A percentile compares a stretch with the other conserved stretches of the same genome.
Conservation (phyloP, 179 eudicot species). For the Drosera spatulata region DNA sequence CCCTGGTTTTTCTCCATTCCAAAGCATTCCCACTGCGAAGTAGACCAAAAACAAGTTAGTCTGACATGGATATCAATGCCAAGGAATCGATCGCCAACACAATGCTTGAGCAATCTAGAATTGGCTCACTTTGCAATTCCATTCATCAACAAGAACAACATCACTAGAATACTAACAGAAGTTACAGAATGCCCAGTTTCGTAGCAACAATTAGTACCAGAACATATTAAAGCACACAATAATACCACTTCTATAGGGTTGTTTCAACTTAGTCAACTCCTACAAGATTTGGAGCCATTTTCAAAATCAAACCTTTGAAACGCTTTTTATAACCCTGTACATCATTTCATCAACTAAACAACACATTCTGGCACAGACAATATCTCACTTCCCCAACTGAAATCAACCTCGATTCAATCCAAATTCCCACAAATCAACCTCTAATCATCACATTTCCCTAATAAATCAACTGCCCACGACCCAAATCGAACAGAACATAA, state of each 20-base stretch:
- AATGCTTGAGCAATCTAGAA: background rate
- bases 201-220: no score
- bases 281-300: background rate
- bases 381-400: background rate
- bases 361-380: no score
- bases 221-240: no score
- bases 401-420: background rate
- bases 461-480: background rate
- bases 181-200: no score
- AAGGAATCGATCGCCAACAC: background rate
- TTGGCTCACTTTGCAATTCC: no score
- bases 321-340: background rate
- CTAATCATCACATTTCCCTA: conserved; percentile 1
- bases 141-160: no score
- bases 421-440: background rate
- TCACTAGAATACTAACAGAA: no score
- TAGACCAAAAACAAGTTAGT: background rate
- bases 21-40: conserved; percentile 81
- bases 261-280: no score
- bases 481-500: background rate
- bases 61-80: background rate
- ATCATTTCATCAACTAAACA: background rate
- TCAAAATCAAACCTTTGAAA: background rate
- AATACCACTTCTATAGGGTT: no score
- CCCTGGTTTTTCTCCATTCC: conserved; percentile 52